phyloP scores from a whole-genome alignment of 805 yeast genomes.

The Naumovozyma castellii region DNA sequence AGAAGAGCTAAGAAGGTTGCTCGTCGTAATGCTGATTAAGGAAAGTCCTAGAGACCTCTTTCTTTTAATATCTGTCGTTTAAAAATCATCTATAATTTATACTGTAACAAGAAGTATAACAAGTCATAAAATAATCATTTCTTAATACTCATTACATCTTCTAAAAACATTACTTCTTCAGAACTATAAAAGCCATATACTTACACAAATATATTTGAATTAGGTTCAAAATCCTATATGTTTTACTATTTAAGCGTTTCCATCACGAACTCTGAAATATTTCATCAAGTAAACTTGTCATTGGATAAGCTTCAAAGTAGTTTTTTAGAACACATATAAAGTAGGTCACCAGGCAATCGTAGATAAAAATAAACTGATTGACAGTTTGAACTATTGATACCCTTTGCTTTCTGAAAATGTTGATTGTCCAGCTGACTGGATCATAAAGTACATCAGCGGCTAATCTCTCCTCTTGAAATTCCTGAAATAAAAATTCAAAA shows the following conservation, averaged over 20 bases:
- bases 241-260: too few species aligned
- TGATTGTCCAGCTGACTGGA: constrained; percentile 52
- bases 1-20: constrained; percentile 85
- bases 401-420: constrained; percentile 61
- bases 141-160: too few species aligned
- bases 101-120: neutral
- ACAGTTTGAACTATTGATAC: constrained; percentile 78
- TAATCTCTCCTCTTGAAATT: constrained; percentile 8
- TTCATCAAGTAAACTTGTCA: too few species aligned
- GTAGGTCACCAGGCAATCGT: constrained; percentile 58
- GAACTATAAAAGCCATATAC: too few species aligned
- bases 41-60: constrained; percentile 1
- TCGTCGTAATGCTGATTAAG: constrained; percentile 75
- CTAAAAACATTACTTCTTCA: too few species aligned
- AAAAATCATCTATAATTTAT: neutral
- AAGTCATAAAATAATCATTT: neutral
- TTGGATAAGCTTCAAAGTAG: too few species aligned
- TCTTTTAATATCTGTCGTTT: neutral
- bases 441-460: constrained; percentile 30
- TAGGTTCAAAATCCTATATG: too few species aligned
- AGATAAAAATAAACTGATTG: constrained; percentile 64
- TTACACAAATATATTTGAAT: too few species aligned
- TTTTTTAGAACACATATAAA: too few species aligned
- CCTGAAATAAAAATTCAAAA: constrained; percentile 15
- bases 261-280: too few species aligned